These are phyloP conservation scores for Gaultheria prostrata DNA, from an alignment of 148 eudicot genomes.

Conservation along the genomic window DNA sequence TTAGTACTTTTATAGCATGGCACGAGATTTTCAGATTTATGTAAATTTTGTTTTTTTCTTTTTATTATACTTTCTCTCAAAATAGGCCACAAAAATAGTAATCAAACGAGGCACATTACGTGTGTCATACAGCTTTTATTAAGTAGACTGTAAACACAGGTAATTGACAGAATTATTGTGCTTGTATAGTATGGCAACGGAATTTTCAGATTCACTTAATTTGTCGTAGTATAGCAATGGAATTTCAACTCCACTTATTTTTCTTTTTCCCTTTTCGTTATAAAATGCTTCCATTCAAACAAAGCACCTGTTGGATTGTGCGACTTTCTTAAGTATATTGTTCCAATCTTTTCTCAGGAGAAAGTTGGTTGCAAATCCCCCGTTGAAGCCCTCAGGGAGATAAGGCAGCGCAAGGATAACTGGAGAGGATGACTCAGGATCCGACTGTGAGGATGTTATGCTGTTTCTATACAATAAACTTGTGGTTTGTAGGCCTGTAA, in stretches of 20 bases:
- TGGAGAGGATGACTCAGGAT: slow-evolving; percentile 58
- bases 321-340: neutral
- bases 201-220: no score
- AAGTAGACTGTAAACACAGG: no score
- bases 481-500: neutral
- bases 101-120: neutral
- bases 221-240: no score
- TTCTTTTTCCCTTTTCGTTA: neutral
- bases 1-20: neutral
- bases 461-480: neutral
- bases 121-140: neutral
- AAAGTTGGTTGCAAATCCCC: slow-evolving; percentile 64
- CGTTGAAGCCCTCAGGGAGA: slow-evolving; percentile 63
- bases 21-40: neutral
- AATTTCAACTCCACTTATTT: neutral
- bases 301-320: neutral
- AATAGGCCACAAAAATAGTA: neutral
- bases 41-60: neutral
- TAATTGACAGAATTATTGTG: no score
- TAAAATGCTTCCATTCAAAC: neutral
- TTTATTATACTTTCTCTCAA: neutral
- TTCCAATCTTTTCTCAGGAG: slow-evolving; percentile 32
- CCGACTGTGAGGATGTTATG: slow-evolving; percentile 3
- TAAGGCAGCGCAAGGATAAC: slow-evolving; percentile 80
- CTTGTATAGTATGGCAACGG: no score